Evolutionary conservation across 345 rosid genomes (phyloP).

Genomic region (Ceriops zippeliana): DNA sequence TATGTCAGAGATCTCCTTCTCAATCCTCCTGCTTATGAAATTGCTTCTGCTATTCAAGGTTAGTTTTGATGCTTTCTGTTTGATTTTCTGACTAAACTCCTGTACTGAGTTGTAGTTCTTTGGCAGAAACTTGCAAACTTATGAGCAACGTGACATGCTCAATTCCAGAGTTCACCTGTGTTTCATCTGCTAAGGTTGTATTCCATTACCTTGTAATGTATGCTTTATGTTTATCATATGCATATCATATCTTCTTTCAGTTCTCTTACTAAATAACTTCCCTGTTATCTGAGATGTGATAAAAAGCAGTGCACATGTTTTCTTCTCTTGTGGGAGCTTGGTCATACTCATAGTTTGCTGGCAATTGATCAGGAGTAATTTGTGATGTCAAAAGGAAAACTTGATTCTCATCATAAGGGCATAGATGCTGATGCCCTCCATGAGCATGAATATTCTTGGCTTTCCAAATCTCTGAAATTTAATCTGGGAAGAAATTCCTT

Average conservation of each 20-base stretch:
- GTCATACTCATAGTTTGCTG: no score
- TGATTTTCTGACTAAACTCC: not conserved
- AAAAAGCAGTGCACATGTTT: no score
- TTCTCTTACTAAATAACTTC: not conserved
- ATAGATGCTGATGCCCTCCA: no score
- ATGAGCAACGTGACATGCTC: constrained; percentile 76
- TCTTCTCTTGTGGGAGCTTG: no score
- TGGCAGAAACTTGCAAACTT: constrained; percentile 79
- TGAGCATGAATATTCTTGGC: no score
- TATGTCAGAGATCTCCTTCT: constrained; percentile 89
- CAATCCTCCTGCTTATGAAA: constrained; percentile 89
- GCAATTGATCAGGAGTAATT: no score
- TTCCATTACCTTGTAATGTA: constrained; percentile 11
- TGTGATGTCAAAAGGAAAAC: no score
- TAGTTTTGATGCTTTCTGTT: constrained; percentile 11
- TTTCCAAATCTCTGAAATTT: no score
- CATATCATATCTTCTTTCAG: not conserved
- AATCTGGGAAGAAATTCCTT: no score
- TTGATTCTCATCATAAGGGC: no score
- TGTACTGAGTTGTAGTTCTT: not conserved
- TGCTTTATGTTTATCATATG: not conserved
- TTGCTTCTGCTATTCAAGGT: constrained; percentile 90
- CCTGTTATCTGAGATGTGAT: no score
- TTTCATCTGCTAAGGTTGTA: constrained; percentile 84
- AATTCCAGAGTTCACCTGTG: constrained; percentile 86